Percentiles rank a stretch among this genome's conserved stretches.
Conservation (phyloP, 805 yeast species). For the Cyberlindnera subsufficiens region DNA sequence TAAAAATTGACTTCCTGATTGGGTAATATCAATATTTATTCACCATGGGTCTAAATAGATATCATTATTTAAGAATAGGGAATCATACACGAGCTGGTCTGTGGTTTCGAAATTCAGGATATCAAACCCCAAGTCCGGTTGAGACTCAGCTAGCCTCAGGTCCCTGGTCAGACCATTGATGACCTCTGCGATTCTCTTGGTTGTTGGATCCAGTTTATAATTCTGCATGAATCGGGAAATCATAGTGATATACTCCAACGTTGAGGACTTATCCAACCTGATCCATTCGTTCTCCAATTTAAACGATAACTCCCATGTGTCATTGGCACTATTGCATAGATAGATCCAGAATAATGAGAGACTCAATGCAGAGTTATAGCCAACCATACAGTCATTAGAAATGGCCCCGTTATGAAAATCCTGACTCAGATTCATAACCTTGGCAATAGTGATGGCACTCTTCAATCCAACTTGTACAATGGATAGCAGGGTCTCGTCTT, state of each 20-base stretch:
- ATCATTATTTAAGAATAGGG: slow-evolving; percentile 21
- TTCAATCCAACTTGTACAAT: slow-evolving; percentile 35
- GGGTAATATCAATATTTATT: background rate
- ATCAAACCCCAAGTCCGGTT: slow-evolving; percentile 20
- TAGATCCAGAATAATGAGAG: slow-evolving; percentile 35
- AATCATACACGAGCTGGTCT: slow-evolving; percentile 18
- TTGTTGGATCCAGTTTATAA: slow-evolving; percentile 33
- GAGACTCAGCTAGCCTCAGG: slow-evolving; percentile 30
- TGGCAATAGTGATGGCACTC: slow-evolving; percentile 34
- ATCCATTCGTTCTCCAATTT: background rate
- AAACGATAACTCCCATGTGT: slow-evolving; percentile 10
- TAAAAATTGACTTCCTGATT: background rate
- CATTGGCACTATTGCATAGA: slow-evolving; percentile 20
- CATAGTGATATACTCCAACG: slow-evolving; percentile 17
- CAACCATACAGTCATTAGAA: slow-evolving; percentile 38
- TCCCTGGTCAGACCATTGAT: slow-evolving; percentile 36
- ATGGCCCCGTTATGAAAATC: slow-evolving; percentile 37
- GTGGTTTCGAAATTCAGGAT: slow-evolving; percentile 15
- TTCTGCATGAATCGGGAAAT: slow-evolving; percentile 20
- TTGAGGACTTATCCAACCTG: slow-evolving; percentile 14
- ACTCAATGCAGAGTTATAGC: slow-evolving; percentile 37
- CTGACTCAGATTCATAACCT: slow-evolving; percentile 29
- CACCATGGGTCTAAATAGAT: slow-evolving; percentile 16
- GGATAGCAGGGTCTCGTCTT: slow-evolving; percentile 36
- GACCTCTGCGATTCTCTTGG: slow-evolving; percentile 36